These are phyloP conservation scores for Vitis labrusca DNA, from an alignment of 164 flowering plant genomes.

Conservation along the genomic window DNA sequence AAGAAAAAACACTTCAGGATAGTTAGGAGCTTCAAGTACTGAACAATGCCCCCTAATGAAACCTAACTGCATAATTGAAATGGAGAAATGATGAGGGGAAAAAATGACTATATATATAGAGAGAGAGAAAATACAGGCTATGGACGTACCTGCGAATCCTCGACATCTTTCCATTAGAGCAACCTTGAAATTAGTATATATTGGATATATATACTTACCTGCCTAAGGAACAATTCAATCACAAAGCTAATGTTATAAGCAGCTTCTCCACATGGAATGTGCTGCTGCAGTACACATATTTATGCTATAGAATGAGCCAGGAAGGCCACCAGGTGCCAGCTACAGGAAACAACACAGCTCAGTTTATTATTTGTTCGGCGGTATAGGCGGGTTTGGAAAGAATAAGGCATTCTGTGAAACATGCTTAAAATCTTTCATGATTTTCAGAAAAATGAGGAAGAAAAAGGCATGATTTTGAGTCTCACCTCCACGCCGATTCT, in stretches of 20 bases:
- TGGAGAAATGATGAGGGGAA: neutral
- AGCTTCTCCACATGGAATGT: neutral
- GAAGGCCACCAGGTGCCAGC: constrained; percentile 20
- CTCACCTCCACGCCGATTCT: constrained; percentile 1
- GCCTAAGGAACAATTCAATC: neutral
- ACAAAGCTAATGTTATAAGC: neutral
- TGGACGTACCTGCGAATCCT: neutral
- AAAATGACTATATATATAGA: neutral
- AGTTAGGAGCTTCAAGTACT: too few species aligned
- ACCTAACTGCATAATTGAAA: neutral
- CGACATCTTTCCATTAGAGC: neutral
- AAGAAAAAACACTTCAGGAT: too few species aligned
- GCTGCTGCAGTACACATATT: neutral
- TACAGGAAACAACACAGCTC: neutral
- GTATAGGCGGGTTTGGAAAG: neutral
- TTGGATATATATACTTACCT: constrained; percentile 7
- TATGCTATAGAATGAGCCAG: constrained; percentile 10
- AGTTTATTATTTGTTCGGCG: too few species aligned
- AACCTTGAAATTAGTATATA: neutral
- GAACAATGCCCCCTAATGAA: too few species aligned
- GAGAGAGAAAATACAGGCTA: neutral
- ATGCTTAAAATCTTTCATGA: neutral
- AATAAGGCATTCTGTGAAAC: neutral
- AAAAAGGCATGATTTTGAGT: neutral
- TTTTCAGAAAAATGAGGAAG: neutral